Conservation (phyloP, 305 asterid genomes). For the Petunia hybrid region DNA sequence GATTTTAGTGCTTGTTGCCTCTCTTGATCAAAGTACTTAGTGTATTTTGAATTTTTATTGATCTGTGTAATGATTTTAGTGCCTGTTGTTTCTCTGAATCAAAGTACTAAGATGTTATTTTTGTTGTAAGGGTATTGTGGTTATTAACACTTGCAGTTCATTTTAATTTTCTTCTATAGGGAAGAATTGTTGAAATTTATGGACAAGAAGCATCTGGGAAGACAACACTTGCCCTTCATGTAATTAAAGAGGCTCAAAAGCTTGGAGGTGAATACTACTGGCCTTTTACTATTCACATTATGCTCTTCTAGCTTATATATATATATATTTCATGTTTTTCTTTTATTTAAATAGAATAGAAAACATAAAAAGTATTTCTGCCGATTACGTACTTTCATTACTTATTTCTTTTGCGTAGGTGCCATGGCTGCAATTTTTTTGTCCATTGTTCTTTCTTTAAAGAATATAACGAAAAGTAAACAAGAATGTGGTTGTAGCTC, state of each 20-base stretch:
- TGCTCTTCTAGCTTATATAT: slow-evolving; percentile 4
- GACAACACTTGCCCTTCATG: slow-evolving; percentile 93
- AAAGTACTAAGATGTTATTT: slow-evolving; percentile 6
- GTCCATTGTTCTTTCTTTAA: background rate
- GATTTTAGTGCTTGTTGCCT: slow-evolving; percentile 11
- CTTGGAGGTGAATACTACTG: slow-evolving; percentile 75
- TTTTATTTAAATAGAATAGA: background rate
- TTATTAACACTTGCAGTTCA: slow-evolving; percentile 11
- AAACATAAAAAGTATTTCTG: background rate
- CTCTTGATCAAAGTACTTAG: background rate
- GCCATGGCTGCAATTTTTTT: background rate
- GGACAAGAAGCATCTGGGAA: slow-evolving; percentile 99
- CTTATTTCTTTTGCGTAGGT: slow-evolving; percentile 14
- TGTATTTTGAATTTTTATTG: slow-evolving; percentile 8
- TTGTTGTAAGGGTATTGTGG: slow-evolving; percentile 16
- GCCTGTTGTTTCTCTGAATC: slow-evolving; percentile 5
- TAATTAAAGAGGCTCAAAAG: slow-evolving; percentile 92
- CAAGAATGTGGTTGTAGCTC: slow-evolving; percentile 1
- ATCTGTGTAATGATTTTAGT: slow-evolving; percentile 15
- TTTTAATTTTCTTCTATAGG: slow-evolving; percentile 57
- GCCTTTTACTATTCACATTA: slow-evolving; percentile 25
- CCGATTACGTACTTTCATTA: slow-evolving; percentile 2
- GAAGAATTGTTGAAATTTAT: slow-evolving; percentile 87
- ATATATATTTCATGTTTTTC: slow-evolving; percentile 16
- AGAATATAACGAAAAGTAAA: background rate